Percentiles rank a stretch among this genome's conserved stretches.
These are phyloP conservation scores for Bacidia rubella DNA, from an alignment of 495 filamentous ascomycete species.

Conservation along the genomic window DNA sequence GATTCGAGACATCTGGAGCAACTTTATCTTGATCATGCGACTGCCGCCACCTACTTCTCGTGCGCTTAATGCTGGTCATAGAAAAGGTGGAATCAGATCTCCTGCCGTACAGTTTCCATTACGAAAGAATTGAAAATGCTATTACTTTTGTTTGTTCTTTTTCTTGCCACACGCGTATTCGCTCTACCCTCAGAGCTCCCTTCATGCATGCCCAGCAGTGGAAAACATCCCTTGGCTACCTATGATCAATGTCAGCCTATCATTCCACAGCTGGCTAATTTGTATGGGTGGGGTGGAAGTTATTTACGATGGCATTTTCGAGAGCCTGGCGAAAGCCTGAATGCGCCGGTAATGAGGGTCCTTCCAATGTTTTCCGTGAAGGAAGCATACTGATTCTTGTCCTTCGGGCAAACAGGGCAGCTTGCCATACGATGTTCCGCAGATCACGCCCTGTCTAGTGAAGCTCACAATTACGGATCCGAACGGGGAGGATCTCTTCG, in stretches of 20 bases:
- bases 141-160: not conserved
- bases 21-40: conserved; percentile 32
- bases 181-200: not conserved
- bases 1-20: conserved; percentile 90
- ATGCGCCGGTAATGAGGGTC: no score
- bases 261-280: not conserved
- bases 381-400: no score
- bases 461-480: not conserved
- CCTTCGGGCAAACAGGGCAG: no score
- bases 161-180: not conserved
- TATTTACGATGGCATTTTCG: not conserved
- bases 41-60: not conserved
- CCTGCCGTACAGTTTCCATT: not conserved
- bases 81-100: not conserved
- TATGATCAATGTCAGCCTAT: not conserved
- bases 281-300: not conserved
- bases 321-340: not conserved
- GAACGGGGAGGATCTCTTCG: not conserved
- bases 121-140: not conserved
- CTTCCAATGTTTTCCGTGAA: no score
- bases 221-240: not conserved
- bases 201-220: no score
- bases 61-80: not conserved
- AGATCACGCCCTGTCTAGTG: not conserved
- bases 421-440: no score